Base-by-base conservation (phyloP, 1,139 yeast genomes). In the Suhomyces terraborum region DNA sequence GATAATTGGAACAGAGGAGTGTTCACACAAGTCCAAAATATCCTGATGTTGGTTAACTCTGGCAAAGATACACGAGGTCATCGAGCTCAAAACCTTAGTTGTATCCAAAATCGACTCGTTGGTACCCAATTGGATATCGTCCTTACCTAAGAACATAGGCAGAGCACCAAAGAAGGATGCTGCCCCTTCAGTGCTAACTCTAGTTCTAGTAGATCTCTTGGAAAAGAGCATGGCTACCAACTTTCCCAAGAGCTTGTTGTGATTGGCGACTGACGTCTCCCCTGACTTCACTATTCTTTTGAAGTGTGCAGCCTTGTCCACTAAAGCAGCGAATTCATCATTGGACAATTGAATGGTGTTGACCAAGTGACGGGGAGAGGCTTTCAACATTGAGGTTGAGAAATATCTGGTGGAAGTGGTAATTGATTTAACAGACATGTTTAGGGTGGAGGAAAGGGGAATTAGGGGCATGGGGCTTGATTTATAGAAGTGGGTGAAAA, bases 61-160 rank as follows among this genome's bases (percentile, higher is more conserved):
- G n/a, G 98, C 98, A 66, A 93, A 91, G 10, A 93, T 82, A 54
- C 96, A 85, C 12, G 96, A 83, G 1, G 95, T 87, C 98, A 93
- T 93, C 2, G 97, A 89, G 13, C 96, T 86, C 8, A 93, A 80
- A 29, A 93, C 96, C 52, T 79, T 80, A 18, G 96, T 77, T 1
- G 97, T 84, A 62, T 93, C 98, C 55, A 86, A 84, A 47, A 88
- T 67, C 0, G 94, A 78, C 69, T 93, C 98, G 59, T 93, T 93
- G 33, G 88, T 93, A 52, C 98, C 98, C 45, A 93, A 73, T 66
- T 93, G 98, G 57, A 93, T 93, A 57, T 93, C 98, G 53, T 91
- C 97, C 55, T 85, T 88, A 40, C 98, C 98, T 51, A 93, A 74
- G 58, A 93, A 93, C 95, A 93, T 86, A 10, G 98, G 96, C 52